Conservation (phyloP, 257 asterid species). For the Solanum piurae region DNA sequence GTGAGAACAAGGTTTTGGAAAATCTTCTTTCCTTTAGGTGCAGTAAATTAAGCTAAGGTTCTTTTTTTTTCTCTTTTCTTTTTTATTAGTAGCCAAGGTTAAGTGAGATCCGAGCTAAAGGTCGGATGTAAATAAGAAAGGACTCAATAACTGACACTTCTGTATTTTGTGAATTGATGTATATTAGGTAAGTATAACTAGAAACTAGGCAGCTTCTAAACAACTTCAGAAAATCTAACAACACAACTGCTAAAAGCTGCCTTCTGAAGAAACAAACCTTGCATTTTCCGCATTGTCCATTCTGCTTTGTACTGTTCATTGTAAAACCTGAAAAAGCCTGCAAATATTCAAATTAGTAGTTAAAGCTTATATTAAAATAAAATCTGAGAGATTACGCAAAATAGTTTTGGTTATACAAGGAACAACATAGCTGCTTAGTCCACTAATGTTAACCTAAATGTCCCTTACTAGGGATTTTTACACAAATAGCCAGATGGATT, state of each 20-base stretch:
- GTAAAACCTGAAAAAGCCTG: constrained; percentile 30
- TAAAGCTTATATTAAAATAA: background rate
- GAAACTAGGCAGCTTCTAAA: background rate
- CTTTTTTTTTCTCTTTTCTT: background rate
- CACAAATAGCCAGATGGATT: background rate
- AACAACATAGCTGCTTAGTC: background rate
- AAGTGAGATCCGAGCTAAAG: background rate
- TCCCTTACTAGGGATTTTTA: background rate
- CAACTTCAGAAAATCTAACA: background rate
- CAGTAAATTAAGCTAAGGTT: background rate
- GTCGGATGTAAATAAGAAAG: background rate
- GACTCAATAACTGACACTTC: background rate
- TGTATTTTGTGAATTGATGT: background rate
- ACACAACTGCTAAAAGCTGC: background rate
- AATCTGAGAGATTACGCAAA: background rate
- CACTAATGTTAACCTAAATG: background rate
- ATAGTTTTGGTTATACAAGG: background rate
- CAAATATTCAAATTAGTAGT: constrained; percentile 1
- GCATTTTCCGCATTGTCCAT: constrained; percentile 13
- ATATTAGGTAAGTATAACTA: background rate
- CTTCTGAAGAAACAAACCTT: constrained; percentile 22
- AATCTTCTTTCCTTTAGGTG: background rate
- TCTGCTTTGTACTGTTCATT: background rate
- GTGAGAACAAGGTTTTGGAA: background rate
- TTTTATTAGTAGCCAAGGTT: background rate